Base-by-base conservation (phyloP, 2,329 filamentous ascomycete species). In the Phoma sp. region DNA sequence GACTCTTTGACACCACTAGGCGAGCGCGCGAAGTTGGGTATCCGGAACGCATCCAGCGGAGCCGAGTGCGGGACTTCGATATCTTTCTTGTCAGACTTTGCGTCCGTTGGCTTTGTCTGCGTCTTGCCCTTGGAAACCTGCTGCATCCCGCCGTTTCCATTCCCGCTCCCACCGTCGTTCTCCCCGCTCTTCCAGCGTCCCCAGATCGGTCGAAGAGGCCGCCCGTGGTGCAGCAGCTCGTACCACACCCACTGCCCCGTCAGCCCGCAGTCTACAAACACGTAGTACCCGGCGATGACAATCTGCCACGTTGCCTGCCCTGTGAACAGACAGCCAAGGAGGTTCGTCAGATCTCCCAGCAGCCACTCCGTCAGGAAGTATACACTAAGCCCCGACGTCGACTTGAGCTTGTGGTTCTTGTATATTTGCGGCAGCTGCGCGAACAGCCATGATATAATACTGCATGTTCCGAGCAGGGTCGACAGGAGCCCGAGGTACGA, bases 371-470 rank as follows among this genome's bases (percentile, higher is more conserved):
- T 77, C 40, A 89, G 74, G 69, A 89, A 89, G 68, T 84, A 87
- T 53, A 87, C 81, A 4, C 84, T 87, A 30, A 89, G 69, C 0
- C 87, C 86, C 1, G 85, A 85, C 0, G 86, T 87, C 11, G 85
- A 88, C 64, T 86, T 80, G 17, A 87, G 71, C 46, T 79, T 78
- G 67, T 85, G 84, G 67, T 89, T 89, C 76, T 88, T 88, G 75
- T 84, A 87, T 58, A 89, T 87, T 65, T 89, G 87, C 1, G 87
- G 87, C 23, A 89, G 76, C 69, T 89, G 87, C 11, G 87, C 87
- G 67, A 88, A 89, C 2, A 89, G 79, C 87, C 87, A 89, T 36
- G 86, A 84, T 43, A 87, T 62, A 56, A 89, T 89, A 65, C 85
- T 88, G 56, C 86, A 75, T 0, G 79, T 81, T 17, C 87, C 87